Percentiles rank a stretch among this genome's conserved stretches.
These are phyloP conservation scores for Cephaloascus albidus DNA, from an alignment of 805 yeast genomes.

Conservation along the genomic window DNA sequence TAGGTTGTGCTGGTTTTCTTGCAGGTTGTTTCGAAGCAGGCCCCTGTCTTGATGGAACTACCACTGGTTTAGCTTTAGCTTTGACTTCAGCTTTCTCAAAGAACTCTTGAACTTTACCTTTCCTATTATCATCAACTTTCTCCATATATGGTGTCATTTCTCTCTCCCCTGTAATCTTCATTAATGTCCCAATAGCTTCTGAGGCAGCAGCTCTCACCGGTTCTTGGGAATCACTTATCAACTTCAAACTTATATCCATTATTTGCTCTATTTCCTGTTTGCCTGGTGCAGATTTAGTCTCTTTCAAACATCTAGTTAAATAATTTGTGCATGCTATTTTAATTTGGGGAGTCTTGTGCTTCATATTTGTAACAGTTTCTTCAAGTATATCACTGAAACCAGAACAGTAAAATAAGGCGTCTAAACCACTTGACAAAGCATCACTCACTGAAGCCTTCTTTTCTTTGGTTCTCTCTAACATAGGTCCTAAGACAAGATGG, in stretches of 20 bases:
- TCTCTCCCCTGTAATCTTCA: slow-evolving; percentile 76
- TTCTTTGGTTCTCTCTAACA: slow-evolving; percentile 81
- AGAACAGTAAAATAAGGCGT: slow-evolving; percentile 46
- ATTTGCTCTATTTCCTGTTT: slow-evolving; percentile 46
- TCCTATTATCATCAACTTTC: slow-evolving; percentile 69
- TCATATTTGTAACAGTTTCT: slow-evolving; percentile 48
- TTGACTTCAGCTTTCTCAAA: slow-evolving; percentile 47
- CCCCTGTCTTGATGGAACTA: slow-evolving; percentile 5
- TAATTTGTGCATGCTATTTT: slow-evolving; percentile 62
- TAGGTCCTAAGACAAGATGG: slow-evolving; percentile 41
- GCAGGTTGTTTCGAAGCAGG: slow-evolving; percentile 4
- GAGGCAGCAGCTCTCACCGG: slow-evolving; percentile 74
- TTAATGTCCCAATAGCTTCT: slow-evolving; percentile 68
- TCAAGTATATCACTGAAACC: slow-evolving; percentile 49
- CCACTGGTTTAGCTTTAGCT: slow-evolving; percentile 17
- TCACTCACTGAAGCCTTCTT: slow-evolving; percentile 73
- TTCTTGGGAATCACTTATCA: slow-evolving; percentile 77
- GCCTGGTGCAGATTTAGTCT: slow-evolving; percentile 38
- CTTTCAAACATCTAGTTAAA: slow-evolving; percentile 52
- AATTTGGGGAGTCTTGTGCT: slow-evolving; percentile 77
- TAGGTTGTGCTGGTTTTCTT: slow-evolving; percentile 4
- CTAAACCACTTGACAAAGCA: slow-evolving; percentile 58
- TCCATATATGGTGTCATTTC: slow-evolving; percentile 51
- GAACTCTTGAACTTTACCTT: slow-evolving; percentile 53
- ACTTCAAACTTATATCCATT: slow-evolving; percentile 44